Conservation (phyloP, 2,329 filamentous ascomycete species). For the Chrysoporthe cubensis region DNA sequence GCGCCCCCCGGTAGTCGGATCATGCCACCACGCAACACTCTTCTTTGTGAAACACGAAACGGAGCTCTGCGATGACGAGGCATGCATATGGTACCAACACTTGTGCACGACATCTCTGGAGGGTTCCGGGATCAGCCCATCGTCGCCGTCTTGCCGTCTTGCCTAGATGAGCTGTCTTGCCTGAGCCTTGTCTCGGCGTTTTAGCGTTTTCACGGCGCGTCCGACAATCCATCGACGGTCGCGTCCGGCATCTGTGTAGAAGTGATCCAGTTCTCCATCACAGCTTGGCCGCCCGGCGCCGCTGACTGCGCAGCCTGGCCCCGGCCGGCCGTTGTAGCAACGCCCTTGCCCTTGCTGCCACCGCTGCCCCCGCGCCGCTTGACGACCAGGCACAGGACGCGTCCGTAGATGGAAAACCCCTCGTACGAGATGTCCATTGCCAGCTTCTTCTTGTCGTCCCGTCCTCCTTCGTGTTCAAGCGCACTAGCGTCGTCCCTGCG, state of each 20-base stretch:
- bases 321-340: slow-evolving; percentile 36
- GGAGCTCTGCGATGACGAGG: not conserved
- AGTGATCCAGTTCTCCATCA: slow-evolving; percentile 84
- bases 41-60: slow-evolving; percentile 6
- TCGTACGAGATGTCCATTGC: slow-evolving; percentile 87
- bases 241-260: slow-evolving; percentile 70
- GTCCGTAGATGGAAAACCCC: slow-evolving; percentile 93
- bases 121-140: not conserved
- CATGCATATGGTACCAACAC: not conserved
- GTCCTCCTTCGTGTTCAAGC: slow-evolving; percentile 37
- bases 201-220: slow-evolving; percentile 17
- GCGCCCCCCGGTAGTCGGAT: not conserved
- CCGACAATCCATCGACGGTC: slow-evolving; percentile 36
- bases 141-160: not conserved
- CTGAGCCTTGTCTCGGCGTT: slow-evolving; percentile 2
- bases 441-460: slow-evolving; percentile 88
- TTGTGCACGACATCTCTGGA: not conserved
- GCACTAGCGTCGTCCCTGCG: slow-evolving; percentile 42
- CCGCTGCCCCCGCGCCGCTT: slow-evolving; percentile 60
- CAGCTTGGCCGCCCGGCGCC: slow-evolving; percentile 60
- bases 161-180: not conserved
- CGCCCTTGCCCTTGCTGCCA: slow-evolving; percentile 33
- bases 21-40: slow-evolving; percentile 1
- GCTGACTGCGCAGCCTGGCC: slow-evolving; percentile 34
- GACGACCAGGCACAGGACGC: slow-evolving; percentile 88